phyloP scores from a whole-genome alignment of 2,329 filamentous ascomycete species.

The Arthroderma sp. region DNA sequence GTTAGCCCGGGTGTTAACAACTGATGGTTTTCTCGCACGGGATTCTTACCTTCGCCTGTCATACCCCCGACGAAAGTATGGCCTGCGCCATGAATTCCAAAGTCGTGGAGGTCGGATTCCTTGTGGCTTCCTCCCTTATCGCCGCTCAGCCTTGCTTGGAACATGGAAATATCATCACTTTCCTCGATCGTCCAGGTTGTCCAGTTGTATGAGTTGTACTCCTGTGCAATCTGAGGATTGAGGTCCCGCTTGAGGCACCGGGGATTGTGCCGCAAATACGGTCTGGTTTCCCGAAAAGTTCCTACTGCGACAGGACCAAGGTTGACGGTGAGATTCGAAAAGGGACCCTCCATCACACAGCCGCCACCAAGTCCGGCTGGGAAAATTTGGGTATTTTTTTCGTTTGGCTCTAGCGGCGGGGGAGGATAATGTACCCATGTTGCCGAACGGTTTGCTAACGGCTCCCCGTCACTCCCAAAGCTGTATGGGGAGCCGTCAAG shows the following conservation, averaged over 20 bases:
- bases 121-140: constrained; percentile 4
- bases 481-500: constrained; percentile 20
- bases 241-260: constrained; percentile 28
- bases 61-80: constrained; percentile 9
- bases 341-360: constrained; percentile 18
- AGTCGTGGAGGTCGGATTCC: constrained; percentile 5
- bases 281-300: not conserved
- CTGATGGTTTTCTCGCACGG: not conserved
- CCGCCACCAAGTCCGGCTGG: constrained; percentile 16
- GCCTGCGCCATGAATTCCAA: constrained; percentile 11
- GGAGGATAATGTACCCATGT: constrained; percentile 1
- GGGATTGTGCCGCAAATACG: constrained; percentile 19
- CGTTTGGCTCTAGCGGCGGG: constrained; percentile 14
- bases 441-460: constrained; percentile 1
- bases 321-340: constrained; percentile 25
- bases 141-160: constrained; percentile 7
- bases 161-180: constrained; percentile 8
- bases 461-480: constrained; percentile 17
- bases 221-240: constrained; percentile 14
- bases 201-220: constrained; percentile 5
- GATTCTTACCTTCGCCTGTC: constrained; percentile 7
- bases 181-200: constrained; percentile 8
- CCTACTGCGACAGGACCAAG: constrained; percentile 16
- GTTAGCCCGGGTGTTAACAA: not conserved
- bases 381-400: constrained; percentile 15